Evolutionary conservation across 169 alveolate species (phyloP).

Genomic region (Eimeria maxima): DNA sequence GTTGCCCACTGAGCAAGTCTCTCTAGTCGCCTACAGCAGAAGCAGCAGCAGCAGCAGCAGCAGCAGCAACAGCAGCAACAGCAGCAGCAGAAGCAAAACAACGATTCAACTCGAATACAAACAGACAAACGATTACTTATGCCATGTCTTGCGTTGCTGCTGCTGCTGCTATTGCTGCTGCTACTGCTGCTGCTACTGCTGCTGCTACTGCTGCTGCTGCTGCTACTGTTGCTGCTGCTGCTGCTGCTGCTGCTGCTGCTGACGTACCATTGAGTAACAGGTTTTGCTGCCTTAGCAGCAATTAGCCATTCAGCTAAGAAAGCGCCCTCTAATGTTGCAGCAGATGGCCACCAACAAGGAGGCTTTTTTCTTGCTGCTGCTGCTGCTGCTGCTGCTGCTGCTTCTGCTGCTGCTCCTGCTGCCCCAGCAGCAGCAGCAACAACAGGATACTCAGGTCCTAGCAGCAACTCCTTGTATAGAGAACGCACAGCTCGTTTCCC

Average conservation of each 20-base stretch:
- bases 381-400: constrained; percentile 38
- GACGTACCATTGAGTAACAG: constrained; percentile 37
- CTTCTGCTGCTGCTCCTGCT: constrained; percentile 21
- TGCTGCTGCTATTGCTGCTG: neutral
- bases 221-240: neutral
- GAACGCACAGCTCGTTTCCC: constrained; percentile 8
- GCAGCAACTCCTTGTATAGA: constrained; percentile 60
- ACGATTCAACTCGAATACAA: neutral
- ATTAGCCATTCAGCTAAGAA: constrained; percentile 43
- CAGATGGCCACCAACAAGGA: constrained; percentile 48
- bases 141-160: neutral
- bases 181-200: neutral
- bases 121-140: neutral
- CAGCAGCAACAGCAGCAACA: neutral
- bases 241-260: constrained; percentile 13
- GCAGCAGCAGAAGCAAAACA: neutral
- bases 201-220: neutral
- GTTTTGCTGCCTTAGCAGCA: neutral
- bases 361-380: neutral
- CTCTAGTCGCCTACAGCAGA: constrained; percentile 51
- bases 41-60: constrained; percentile 16
- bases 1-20: constrained; percentile 18
- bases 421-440: neutral
- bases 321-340: constrained; percentile 55
- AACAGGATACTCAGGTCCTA: neutral